Conservation (phyloP, 352 stramenopile genomes). For the Globisporangium recalcitrans region DNA sequence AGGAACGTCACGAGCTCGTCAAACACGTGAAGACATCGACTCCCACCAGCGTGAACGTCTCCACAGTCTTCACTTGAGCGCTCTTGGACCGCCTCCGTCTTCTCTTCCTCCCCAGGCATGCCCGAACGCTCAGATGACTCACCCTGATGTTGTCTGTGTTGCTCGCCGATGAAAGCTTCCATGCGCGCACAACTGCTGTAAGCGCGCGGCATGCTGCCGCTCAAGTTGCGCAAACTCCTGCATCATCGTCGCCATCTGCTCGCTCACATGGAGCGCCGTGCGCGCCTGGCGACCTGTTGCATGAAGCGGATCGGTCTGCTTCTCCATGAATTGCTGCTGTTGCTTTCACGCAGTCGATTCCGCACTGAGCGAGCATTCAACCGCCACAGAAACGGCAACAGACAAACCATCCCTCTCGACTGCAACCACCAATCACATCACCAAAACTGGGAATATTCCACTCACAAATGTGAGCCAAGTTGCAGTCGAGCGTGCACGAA, state of each 20-base stretch:
- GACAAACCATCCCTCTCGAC: not conserved
- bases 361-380: not conserved
- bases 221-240: constrained; percentile 23
- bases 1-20: constrained; percentile 30
- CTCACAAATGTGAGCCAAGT: not conserved
- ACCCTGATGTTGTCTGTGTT: not conserved
- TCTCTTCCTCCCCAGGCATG: not conserved
- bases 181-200: not conserved
- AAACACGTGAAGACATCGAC: constrained; percentile 22
- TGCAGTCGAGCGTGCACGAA: constrained; percentile 5
- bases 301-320: not conserved
- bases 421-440: not conserved
- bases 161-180: not conserved
- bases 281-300: not conserved
- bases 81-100: not conserved
- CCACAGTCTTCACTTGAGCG: not conserved
- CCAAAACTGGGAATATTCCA: not conserved
- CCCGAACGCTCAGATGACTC: not conserved
- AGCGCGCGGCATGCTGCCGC: not conserved
- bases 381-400: not conserved
- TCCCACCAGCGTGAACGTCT: not conserved
- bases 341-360: constrained; percentile 1
- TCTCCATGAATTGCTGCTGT: not conserved
- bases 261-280: not conserved
- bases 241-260: constrained; percentile 15